A percentile compares a stretch with the other conserved stretches of the same genome.
These are phyloP conservation scores for Agastache rugosa DNA, from an alignment of 257 asterid genomes.

Conservation along the genomic window DNA sequence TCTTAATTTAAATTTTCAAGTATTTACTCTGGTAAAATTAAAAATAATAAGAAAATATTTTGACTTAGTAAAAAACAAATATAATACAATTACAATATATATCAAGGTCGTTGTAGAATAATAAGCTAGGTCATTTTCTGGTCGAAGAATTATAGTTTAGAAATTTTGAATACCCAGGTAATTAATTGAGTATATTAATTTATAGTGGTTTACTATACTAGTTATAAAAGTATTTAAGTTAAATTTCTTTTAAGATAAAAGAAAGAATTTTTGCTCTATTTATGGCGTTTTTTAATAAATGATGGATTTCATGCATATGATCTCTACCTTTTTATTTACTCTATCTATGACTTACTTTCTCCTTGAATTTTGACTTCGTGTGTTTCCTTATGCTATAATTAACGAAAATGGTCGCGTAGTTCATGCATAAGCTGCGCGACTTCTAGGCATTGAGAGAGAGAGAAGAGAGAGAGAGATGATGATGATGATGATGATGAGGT, in stretches of 20 bases:
- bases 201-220: no score
- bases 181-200: no score
- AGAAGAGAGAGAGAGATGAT: background rate
- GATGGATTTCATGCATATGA: background rate
- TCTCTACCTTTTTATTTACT: background rate
- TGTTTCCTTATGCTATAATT: background rate
- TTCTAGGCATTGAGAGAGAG: conserved; percentile 1
- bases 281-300: background rate
- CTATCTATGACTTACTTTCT: conserved; percentile 30
- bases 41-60: no score
- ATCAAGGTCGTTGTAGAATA: no score
- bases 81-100: no score
- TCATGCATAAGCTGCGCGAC: background rate
- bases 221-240: background rate
- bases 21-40: no score
- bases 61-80: no score
- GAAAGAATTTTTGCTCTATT: background rate
- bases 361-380: conserved; percentile 20
- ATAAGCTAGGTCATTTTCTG: no score
- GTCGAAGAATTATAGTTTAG: no score
- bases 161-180: no score
- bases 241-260: background rate
- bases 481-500: conserved; percentile 26
- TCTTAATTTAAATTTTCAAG: no score
- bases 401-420: background rate